These are phyloP conservation scores for Phytophthora fragariaefolia DNA, from an alignment of 352 stramenopile genomes.

Conservation along the genomic window DNA sequence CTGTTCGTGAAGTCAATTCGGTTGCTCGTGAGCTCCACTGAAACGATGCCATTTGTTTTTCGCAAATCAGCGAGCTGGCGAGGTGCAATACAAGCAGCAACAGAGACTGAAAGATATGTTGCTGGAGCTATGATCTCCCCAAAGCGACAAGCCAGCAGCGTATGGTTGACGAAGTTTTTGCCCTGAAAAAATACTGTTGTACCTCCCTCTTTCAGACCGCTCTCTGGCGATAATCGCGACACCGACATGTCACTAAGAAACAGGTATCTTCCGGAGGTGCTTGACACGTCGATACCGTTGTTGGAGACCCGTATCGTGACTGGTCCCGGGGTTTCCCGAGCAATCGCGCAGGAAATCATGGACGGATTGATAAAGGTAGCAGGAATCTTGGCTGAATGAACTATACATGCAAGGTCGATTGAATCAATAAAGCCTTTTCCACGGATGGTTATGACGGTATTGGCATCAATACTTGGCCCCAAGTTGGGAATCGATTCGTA, in stretches of 20 bases:
- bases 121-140: slow-evolving; percentile 66
- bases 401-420: slow-evolving; percentile 60
- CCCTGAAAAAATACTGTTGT: slow-evolving; percentile 93
- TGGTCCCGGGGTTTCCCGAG: slow-evolving; percentile 57
- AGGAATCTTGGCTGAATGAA: slow-evolving; percentile 42
- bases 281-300: slow-evolving; percentile 81
- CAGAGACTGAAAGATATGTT: slow-evolving; percentile 77
- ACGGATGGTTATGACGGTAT: slow-evolving; percentile 68
- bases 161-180: slow-evolving; percentile 94
- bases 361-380: slow-evolving; percentile 56
- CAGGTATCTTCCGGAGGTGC: slow-evolving; percentile 53
- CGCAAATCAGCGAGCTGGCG: slow-evolving; percentile 61
- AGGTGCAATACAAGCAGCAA: slow-evolving; percentile 86
- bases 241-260: slow-evolving; percentile 91
- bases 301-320: slow-evolving; percentile 82
- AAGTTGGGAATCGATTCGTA: slow-evolving; percentile 54
- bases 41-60: slow-evolving; percentile 52
- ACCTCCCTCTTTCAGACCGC: slow-evolving; percentile 78
- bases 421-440: slow-evolving; percentile 71
- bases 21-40: slow-evolving; percentile 89
- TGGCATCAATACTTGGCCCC: slow-evolving; percentile 58
- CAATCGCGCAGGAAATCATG: slow-evolving; percentile 68
- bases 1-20: slow-evolving; percentile 84
- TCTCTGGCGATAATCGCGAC: slow-evolving; percentile 68
- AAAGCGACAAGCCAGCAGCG: slow-evolving; percentile 90